Conservation (phyloP, 1,139 yeast genomes). For the Chernovozyma aurita region DNA sequence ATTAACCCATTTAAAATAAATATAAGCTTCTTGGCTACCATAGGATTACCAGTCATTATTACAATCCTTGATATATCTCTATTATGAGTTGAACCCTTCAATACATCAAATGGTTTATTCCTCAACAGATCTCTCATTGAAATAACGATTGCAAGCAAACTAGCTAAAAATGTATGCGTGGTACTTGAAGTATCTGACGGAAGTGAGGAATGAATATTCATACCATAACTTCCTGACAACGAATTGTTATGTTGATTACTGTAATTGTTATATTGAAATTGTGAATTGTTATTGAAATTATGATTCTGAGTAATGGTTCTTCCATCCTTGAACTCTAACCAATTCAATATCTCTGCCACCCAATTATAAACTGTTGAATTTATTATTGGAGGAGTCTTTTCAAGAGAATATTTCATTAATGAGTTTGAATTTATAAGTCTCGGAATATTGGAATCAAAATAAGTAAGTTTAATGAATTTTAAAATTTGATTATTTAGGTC, state of each 20-base stretch:
- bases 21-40: conserved; percentile 55
- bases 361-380: conserved; percentile 35
- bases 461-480: conserved; percentile 34
- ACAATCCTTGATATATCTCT: conserved; percentile 46
- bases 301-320: conserved; percentile 12
- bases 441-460: conserved; percentile 43
- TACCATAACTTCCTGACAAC: background rate
- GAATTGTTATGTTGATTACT: too few species aligned
- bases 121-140: conserved; percentile 36
- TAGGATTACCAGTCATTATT: conserved; percentile 56
- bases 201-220: too few species aligned
- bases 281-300: conserved; percentile 3
- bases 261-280: conserved; percentile 2
- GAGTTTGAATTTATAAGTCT: conserved; percentile 37
- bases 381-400: background rate
- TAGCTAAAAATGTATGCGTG: conserved; percentile 35
- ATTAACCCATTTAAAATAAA: conserved; percentile 51
- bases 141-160: conserved; percentile 40
- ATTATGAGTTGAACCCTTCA: conserved; percentile 11
- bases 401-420: conserved; percentile 17
- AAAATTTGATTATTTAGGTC: conserved; percentile 35
- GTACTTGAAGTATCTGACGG: background rate
- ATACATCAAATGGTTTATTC: conserved; percentile 23
- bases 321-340: conserved; percentile 63
- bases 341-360: conserved; percentile 54